Evolutionary conservation across 768 basidiomycete species (phyloP), one percentile per base, ranked within the genome.

Genomic region (Macrolepiota albuminosa): DNA sequence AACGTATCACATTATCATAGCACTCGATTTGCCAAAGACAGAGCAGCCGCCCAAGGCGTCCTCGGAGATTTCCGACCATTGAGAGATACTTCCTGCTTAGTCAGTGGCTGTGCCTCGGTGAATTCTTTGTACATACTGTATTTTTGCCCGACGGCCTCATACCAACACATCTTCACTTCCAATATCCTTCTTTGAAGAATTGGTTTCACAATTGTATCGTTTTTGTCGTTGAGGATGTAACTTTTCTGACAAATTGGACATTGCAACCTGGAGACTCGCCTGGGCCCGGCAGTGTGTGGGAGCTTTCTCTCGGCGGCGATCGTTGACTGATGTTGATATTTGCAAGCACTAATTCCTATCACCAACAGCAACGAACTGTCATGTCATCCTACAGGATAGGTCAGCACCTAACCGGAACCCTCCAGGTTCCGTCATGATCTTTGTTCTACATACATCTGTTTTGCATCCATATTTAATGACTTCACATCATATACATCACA

Each of bases 21-120:
- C 18, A 42, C 37, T 47, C 31, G 33, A 56, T 45, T 43, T 11
- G 47, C 57, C 53, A 29, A 39, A 61, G 63, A 62, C 62, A 61
- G 66, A 43, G 62, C 60, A 52, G 60, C 58, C 43, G 6, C 29
- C 29, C 9, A 10, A 14, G 50, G 31, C 29, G 29, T 53, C 57
- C 21, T 59, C 62, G 65, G 65, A 66, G 61, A 66, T 66, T 56
- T 37, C 63, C 65, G 63, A 53, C n/a, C n/a, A 16, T 14, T 39
- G 43, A 51, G 64, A 62, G 63, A 51, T 67, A 60, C 66, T 63
- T 66, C 66, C 66, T 29, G 63, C 60, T 16, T 18, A 45, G 26
- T 14, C 52, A 40, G 62, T 66, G 64, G 64, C 64, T 58, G 62
- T 66, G 61, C 36, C 10, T 5, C 11, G 21, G 29, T n/a, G 3